phyloP scores from a whole-genome alignment of 2,329 filamentous ascomycete genomes.

The Alternaria sp. region DNA sequence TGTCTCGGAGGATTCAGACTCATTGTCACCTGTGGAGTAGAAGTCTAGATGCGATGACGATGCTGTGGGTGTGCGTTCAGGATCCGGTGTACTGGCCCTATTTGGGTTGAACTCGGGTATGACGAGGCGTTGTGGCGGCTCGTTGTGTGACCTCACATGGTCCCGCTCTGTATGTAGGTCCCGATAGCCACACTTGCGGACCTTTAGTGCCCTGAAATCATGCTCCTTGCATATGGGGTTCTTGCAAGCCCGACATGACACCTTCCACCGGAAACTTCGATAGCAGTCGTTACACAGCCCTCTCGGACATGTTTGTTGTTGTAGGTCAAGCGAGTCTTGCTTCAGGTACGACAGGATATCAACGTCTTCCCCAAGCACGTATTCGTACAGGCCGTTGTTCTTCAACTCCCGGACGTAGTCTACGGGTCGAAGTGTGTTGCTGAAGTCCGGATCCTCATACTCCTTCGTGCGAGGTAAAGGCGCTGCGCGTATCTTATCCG shows the following conservation, averaged over 20 bases:
- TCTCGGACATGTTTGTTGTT: conserved; percentile 58
- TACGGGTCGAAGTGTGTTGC: conserved; percentile 56
- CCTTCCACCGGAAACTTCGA: conserved; percentile 64
- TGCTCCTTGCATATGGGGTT: conserved; percentile 66
- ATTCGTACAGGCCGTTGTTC: conserved; percentile 51
- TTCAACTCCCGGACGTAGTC: conserved; percentile 51
- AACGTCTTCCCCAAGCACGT: conserved; percentile 50
- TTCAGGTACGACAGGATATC: conserved; percentile 49
- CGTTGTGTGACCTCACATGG: conserved; percentile 45
- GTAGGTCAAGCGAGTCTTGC: conserved; percentile 52
- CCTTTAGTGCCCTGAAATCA: conserved; percentile 62
- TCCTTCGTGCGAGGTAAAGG: conserved; percentile 62
- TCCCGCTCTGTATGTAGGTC: conserved; percentile 60
- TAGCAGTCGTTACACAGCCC: conserved; percentile 66
- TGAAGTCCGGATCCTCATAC: conserved; percentile 64
- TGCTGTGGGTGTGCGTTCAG: conserved; percentile 34
- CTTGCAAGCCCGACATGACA: conserved; percentile 64
- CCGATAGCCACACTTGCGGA: conserved; percentile 64
- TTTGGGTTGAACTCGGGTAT: conserved; percentile 49
- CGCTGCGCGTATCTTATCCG: conserved; percentile 63
- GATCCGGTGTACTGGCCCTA: conserved; percentile 26
- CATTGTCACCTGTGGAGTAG: conserved; percentile 31
- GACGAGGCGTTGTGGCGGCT: conserved; percentile 39
- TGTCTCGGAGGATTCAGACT: conserved; percentile 36
- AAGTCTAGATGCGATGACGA: conserved; percentile 29